Conservation (phyloP, 352 stramenopile species). For the Globisporangium nunn region DNA sequence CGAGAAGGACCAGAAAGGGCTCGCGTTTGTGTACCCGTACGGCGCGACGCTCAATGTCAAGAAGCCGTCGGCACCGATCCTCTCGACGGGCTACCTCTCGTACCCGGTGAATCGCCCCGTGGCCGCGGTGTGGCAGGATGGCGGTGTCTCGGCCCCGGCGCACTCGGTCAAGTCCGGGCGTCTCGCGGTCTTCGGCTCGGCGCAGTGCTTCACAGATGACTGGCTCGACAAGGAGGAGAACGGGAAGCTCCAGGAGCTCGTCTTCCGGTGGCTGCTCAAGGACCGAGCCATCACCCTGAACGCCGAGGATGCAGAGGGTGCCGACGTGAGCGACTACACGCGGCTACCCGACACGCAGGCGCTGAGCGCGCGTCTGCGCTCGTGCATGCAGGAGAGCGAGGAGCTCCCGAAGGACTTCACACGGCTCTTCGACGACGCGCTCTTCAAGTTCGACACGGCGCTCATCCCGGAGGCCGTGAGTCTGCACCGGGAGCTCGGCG, state of each 20-base stretch:
- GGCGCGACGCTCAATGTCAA: constrained; percentile 92
- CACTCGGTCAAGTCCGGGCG: constrained; percentile 54
- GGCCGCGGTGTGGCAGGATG: constrained; percentile 84
- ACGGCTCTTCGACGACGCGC: constrained; percentile 88
- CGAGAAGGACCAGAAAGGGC: constrained; percentile 80
- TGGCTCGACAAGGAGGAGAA: constrained; percentile 96
- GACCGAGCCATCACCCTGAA: constrained; percentile 70
- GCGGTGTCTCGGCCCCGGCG: constrained; percentile 46
- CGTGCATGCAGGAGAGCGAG: constrained; percentile 93
- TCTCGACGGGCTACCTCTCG: constrained; percentile 92
- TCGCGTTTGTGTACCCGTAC: constrained; percentile 95
- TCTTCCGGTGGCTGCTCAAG: constrained; percentile 92
- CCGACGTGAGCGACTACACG: constrained; percentile 85
- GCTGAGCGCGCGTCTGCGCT: constrained; percentile 88
- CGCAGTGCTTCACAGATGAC: constrained; percentile 92
- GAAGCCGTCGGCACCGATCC: constrained; percentile 71
- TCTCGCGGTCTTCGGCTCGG: constrained; percentile 87
- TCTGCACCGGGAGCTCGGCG: constrained; percentile 87
- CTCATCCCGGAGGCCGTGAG: constrained; percentile 91
- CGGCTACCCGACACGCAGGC: constrained; percentile 92
- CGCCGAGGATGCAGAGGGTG: constrained; percentile 65
- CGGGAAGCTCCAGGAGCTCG: constrained; percentile 86
- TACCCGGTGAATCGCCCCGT: constrained; percentile 94
- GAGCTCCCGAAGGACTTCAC: constrained; percentile 93
- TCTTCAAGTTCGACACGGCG: constrained; percentile 95